Evolutionary conservation across 345 rosid genomes (phyloP), one percentile per base, ranked within the genome.

Genomic region (Murraya paniculata): DNA sequence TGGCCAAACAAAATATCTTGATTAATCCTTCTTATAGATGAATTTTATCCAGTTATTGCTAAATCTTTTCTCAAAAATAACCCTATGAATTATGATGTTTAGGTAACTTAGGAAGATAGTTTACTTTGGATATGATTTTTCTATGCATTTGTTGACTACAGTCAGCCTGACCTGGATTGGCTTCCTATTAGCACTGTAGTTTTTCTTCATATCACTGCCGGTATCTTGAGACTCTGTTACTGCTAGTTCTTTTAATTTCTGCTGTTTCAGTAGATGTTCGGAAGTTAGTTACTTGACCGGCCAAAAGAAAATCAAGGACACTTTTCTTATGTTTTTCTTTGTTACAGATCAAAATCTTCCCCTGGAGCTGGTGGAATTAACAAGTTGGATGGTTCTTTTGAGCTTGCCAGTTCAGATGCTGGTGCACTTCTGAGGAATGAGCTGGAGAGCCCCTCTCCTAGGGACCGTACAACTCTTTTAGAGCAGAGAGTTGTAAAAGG

Each of bases 311-410:
- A 50, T 45, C 13, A 11, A 41, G 10, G 3, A 3, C 53, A 28
- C 16, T 75, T 36, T 66, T 77, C 36, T 80, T 38, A 33, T 76
- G 31, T 58, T 28, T 71, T 76, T 56, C n/a, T 64, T 71, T 48
- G 71, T 75, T 83, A 64, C 92, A 96, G 99, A 79, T 87, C 91
- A 36, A 94, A 93, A 80, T 84, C 90, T 72, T 92, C 95, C 10
- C 73, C 83, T 16, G 94, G 91, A 76, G 80, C 77, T 81, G 57
- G 79, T 85, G 95, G 92, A 70, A 82, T 87, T 64, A 92, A 83
- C 85, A 90, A 90, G 83, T 80, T 91, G 78, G 90, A 86, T 81
- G 65, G 87, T 86, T 70, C 94, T 55, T 83, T 84, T 66, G 97
- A 92, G 81, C 86, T 86, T 77, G 83, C 88, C 59, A 85, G 88